Base-by-base conservation (phyloP, 2,329 filamentous ascomycete species). In the Emergomyces africanus region DNA sequence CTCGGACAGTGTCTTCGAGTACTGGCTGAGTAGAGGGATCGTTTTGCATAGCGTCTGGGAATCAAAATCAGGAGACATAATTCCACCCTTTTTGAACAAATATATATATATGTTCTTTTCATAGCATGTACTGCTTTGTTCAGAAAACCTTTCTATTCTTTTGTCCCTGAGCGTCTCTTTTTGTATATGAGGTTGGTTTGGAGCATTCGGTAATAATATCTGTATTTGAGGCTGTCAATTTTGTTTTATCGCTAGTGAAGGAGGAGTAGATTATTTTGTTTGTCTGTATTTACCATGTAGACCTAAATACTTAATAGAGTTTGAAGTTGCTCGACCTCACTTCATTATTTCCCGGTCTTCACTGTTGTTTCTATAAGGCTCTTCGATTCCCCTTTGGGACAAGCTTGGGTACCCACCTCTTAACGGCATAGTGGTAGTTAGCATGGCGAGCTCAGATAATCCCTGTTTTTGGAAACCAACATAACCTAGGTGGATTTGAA, bases 181-280 rank as follows among this genome's bases (percentile, higher is more conserved):
- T 23, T 58, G 57, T 51, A 58, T 58, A 58, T 53, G 57, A 41
- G 48, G 48, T 50, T 58, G 57, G 57, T 53, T 58, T 58, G 57
- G 57, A 39, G 54, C 25, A 30, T 15, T 28, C 42, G 54, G 25
- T 55, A 55, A 55, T 55, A 55, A 54, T 33, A 54, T 23, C 37
- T 55, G 41, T 55, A 48, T 55, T 55, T 55, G 50, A 25, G 44
- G 54, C 8, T 42, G 37, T 30, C 39, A 28, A 41, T 41, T 39
- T 10, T 54, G 35, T 18, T 54, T n/a, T 54, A 18, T 12, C 25
- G n/a, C n/a, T 9, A 20, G 33, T 37, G 30, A 23, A 10, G 44
- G 20, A 33, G 35, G 51, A 35, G 8, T 37, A 25, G 51, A 41
- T 5, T 14, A 30, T 30, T 39, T 54, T 54, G 50, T 54, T 20